phyloP scores from a whole-genome alignment of 257 asterid genomes.

The Ilex asprella region DNA sequence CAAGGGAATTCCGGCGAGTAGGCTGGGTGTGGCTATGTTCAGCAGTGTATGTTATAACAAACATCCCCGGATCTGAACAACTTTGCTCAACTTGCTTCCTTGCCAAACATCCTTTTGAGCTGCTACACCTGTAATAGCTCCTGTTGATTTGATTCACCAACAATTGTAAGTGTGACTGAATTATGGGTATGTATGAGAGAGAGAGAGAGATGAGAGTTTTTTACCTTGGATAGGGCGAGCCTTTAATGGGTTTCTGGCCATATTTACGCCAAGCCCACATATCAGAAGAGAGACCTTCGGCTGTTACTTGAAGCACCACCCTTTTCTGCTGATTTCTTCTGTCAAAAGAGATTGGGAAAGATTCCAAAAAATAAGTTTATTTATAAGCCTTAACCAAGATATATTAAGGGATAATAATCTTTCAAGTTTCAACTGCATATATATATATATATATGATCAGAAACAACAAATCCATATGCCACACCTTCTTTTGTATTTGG shows the following conservation, averaged over 20 bases:
- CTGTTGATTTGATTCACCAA: constrained; percentile 20
- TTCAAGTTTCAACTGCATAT: not conserved
- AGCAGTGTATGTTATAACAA: constrained; percentile 67
- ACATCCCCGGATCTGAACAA: constrained; percentile 52
- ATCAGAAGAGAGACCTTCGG: constrained; percentile 69
- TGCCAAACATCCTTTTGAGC: constrained; percentile 85
- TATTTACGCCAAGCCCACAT: constrained; percentile 99
- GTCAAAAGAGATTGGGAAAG: not conserved
- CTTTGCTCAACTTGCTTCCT: constrained; percentile 94
- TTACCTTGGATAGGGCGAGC: constrained; percentile 92
- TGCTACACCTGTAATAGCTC: constrained; percentile 95
- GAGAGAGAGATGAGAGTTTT: not conserved
- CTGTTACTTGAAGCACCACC: constrained; percentile 61
- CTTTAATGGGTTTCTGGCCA: constrained; percentile 97
- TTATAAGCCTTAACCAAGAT: too few relatives aligned
- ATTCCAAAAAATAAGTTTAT: too few relatives aligned
- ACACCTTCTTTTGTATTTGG: constrained; percentile 80
- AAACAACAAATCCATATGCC: too few relatives aligned
- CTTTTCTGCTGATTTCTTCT: constrained; percentile 87
- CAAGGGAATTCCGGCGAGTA: constrained; percentile 67
- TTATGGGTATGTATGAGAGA: not conserved
- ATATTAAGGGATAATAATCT: too few relatives aligned
- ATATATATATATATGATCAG: not conserved
- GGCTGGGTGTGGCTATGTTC: constrained; percentile 96
- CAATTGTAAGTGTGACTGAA: not conserved